A percentile compares a stretch with the other conserved stretches of the same genome.
Evolutionary conservation across 75 land plant genomes (phyloP).

Genomic region (Chamaecyparis obtusa): DNA sequence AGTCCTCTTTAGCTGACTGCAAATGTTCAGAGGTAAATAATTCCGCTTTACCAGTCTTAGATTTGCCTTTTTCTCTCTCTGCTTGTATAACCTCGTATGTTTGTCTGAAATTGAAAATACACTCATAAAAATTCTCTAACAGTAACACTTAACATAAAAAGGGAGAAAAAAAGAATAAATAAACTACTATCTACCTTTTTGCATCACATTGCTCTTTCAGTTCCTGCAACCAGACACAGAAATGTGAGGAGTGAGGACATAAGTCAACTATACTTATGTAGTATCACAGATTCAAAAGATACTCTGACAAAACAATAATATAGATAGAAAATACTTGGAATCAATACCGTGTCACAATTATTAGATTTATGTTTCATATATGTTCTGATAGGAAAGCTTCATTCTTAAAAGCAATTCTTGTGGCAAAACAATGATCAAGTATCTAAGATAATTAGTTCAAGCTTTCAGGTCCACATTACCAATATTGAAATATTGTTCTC

Average conservation of each 20-base stretch:
- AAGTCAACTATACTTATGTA: background rate
- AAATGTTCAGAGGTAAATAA: slow-evolving; percentile 41
- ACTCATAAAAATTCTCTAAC: background rate
- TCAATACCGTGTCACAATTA: background rate
- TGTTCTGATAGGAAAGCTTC: background rate
- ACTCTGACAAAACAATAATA: background rate
- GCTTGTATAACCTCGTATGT: slow-evolving; percentile 44
- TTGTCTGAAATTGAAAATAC: slow-evolving; percentile 30
- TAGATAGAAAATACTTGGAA: background rate
- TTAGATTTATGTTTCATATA: background rate
- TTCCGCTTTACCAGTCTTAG: slow-evolving; percentile 56
- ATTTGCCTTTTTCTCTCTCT: slow-evolving; percentile 48
- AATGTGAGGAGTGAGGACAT: background rate
- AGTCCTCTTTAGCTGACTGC: slow-evolving; percentile 63
- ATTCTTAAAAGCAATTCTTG: background rate
- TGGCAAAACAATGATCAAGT: background rate
- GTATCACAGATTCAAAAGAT: background rate
- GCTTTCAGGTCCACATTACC: background rate
- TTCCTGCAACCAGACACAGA: slow-evolving; percentile 44
- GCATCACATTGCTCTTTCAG: slow-evolving; percentile 69
- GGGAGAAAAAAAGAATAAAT: background rate
- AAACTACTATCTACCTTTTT: slow-evolving; percentile 45
- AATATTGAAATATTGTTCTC: background rate
- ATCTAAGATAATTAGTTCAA: background rate
- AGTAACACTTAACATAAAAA: background rate